These are phyloP conservation scores for Wickerhamomyces alni DNA, from an alignment of 805 yeast species.

Conservation along the genomic window DNA sequence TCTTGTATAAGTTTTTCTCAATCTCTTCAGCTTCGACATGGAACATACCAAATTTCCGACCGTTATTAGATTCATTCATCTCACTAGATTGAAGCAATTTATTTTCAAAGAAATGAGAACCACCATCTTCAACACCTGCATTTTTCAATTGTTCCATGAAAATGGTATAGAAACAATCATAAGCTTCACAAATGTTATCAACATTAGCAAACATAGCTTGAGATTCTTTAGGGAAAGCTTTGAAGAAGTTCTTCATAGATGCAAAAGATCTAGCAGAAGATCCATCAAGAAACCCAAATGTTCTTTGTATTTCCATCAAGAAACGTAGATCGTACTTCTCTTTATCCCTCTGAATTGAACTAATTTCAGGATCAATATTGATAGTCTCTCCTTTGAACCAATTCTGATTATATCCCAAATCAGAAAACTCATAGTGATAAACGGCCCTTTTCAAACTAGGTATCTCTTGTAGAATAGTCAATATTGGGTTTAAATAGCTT, in stretches of 20 bases:
- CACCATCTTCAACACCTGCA: slow-evolving; percentile 1
- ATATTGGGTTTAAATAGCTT: slow-evolving; percentile 35
- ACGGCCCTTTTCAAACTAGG: slow-evolving; percentile 28
- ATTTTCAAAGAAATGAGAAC: slow-evolving; percentile 6
- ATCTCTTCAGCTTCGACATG: slow-evolving; percentile 29
- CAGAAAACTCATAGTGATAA: slow-evolving; percentile 25
- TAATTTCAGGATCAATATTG: slow-evolving; percentile 5
- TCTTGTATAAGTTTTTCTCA: slow-evolving; percentile 25
- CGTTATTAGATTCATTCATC: slow-evolving; percentile 1
- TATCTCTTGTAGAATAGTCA: slow-evolving; percentile 33
- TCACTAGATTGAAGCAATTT: slow-evolving; percentile 1
- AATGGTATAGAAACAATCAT: slow-evolving; percentile 11
- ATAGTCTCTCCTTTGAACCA: slow-evolving; percentile 33
- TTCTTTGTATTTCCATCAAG: slow-evolving; percentile 32
- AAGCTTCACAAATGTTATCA: slow-evolving; percentile 16
- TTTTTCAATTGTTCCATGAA: slow-evolving; percentile 7
- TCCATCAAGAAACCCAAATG: slow-evolving; percentile 31
- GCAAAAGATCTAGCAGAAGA: slow-evolving; percentile 33
- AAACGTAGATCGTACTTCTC: slow-evolving; percentile 22
- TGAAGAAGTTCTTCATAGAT: slow-evolving; percentile 28
- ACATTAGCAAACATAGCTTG: slow-evolving; percentile 8
- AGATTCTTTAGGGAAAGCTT: slow-evolving; percentile 23
- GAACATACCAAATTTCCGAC: slow-evolving; percentile 21
- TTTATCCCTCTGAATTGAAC: slow-evolving; percentile 14
- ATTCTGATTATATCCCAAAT: slow-evolving; percentile 29